These are phyloP conservation scores for Periconia macrospinosa DNA, from an alignment of 2,329 filamentous ascomycete species.

Conservation along the genomic window DNA sequence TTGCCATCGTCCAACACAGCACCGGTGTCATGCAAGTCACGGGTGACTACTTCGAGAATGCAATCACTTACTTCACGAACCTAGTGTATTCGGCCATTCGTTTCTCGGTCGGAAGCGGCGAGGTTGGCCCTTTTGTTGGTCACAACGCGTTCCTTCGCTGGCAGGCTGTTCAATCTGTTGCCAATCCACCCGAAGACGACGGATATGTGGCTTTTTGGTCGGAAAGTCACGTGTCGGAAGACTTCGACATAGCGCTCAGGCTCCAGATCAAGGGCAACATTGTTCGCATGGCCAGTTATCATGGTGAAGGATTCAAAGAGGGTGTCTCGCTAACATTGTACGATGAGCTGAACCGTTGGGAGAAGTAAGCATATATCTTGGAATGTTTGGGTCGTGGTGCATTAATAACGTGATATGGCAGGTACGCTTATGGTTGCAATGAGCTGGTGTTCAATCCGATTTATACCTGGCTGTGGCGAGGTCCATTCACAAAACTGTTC, in stretches of 20 bases:
- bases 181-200: slow-evolving; percentile 48
- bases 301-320: slow-evolving; percentile 70
- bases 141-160: slow-evolving; percentile 76
- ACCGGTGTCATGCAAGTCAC: slow-evolving; percentile 71
- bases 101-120: slow-evolving; percentile 69
- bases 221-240: slow-evolving; percentile 73
- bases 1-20: slow-evolving; percentile 74
- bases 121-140: slow-evolving; percentile 72
- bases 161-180: slow-evolving; percentile 62
- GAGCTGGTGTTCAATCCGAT: slow-evolving; percentile 72
- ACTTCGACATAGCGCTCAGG: slow-evolving; percentile 73
- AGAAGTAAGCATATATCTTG: slow-evolving; percentile 53
- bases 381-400: neutral
- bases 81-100: slow-evolving; percentile 72
- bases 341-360: slow-evolving; percentile 70
- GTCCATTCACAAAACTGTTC: slow-evolving; percentile 68
- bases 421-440: slow-evolving; percentile 66
- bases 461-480: slow-evolving; percentile 60
- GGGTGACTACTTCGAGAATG: slow-evolving; percentile 71
- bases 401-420: neutral
- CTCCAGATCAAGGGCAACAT: slow-evolving; percentile 69
- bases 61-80: slow-evolving; percentile 75
- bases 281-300: slow-evolving; percentile 69
- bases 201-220: slow-evolving; percentile 71
- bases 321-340: slow-evolving; percentile 73